These are phyloP conservation scores for Mycena olivaceomarginata DNA, from an alignment of 768 basidiomycete genomes.

Conservation along the genomic window DNA sequence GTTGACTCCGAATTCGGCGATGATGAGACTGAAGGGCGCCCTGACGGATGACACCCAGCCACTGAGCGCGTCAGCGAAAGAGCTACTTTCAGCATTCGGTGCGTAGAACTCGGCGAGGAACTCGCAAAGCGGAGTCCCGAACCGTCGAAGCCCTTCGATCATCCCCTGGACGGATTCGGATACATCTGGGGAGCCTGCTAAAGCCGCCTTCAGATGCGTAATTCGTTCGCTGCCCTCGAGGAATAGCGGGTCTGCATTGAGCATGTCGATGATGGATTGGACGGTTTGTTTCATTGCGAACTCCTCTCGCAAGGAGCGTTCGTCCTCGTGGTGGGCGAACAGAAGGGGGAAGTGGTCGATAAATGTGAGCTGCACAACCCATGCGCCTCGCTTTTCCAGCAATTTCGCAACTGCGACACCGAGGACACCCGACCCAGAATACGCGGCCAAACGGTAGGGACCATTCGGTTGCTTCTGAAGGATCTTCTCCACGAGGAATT, in stretches of 20 bases:
- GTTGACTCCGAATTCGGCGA: background rate
- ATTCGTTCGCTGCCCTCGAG: background rate
- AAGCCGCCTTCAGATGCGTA: background rate
- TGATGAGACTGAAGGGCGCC: background rate
- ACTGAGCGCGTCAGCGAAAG: background rate
- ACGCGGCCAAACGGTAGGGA: slow-evolving; percentile 20
- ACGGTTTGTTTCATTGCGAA: background rate
- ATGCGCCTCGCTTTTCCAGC: slow-evolving; percentile 13
- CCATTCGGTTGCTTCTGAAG: slow-evolving; percentile 11
- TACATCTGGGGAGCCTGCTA: background rate
- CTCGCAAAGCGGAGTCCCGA: background rate
- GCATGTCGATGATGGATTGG: background rate
- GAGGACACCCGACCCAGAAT: slow-evolving; percentile 1
- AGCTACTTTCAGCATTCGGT: background rate
- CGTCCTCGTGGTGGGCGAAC: background rate
- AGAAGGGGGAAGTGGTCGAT: slow-evolving; percentile 5
- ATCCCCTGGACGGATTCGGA: too few relatives aligned
- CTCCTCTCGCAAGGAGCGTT: background rate
- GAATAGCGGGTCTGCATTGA: background rate
- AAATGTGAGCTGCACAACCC: slow-evolving; percentile 4
- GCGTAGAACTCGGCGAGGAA: slow-evolving; percentile 16
- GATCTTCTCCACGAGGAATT: slow-evolving; percentile 4
- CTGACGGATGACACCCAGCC: slow-evolving; percentile 13
- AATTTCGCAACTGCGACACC: slow-evolving; percentile 1
- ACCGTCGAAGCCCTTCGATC: background rate